phyloP scores from a whole-genome alignment of 208 protist genomes.

The Trypanosoma rangeli region DNA sequence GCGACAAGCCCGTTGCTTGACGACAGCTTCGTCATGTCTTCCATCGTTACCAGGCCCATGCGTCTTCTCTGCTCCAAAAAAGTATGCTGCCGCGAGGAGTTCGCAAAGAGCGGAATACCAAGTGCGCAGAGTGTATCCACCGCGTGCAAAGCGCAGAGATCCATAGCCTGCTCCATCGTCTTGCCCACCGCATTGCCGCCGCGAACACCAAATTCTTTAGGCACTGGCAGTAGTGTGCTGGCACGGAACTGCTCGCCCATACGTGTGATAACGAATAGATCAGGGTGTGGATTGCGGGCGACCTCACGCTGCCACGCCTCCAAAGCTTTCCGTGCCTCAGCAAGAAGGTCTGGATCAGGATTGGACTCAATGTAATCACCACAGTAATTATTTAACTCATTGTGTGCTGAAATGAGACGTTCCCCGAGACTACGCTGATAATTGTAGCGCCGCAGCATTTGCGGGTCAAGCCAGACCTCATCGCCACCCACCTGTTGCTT shows the following conservation, averaged over 20 bases:
- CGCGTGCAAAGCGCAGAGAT: slow-evolving; percentile 68
- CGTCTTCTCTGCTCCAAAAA: slow-evolving; percentile 45
- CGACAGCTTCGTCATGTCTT: slow-evolving; percentile 32
- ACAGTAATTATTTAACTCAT: slow-evolving; percentile 47
- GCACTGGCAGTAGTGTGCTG: slow-evolving; percentile 68
- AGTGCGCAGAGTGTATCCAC: slow-evolving; percentile 66
- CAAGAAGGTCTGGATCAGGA: slow-evolving; percentile 48
- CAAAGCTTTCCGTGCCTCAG: slow-evolving; percentile 50
- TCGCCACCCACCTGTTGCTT: slow-evolving; percentile 75
- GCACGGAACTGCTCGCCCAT: slow-evolving; percentile 72
- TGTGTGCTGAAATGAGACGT: slow-evolving; percentile 54
- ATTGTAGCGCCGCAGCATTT: slow-evolving; percentile 22
- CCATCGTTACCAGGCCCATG: slow-evolving; percentile 35
- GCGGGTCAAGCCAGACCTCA: slow-evolving; percentile 60
- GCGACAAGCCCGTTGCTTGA: slow-evolving; percentile 30
- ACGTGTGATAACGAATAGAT: slow-evolving; percentile 71
- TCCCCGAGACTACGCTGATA: slow-evolving; percentile 51
- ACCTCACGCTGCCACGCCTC: slow-evolving; percentile 61
- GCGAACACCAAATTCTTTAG: slow-evolving; percentile 56
- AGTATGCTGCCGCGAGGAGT: slow-evolving; percentile 37
- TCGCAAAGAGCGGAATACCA: slow-evolving; percentile 48
- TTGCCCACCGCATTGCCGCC: slow-evolving; percentile 62
- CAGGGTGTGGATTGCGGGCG: slow-evolving; percentile 54
- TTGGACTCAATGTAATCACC: slow-evolving; percentile 64
- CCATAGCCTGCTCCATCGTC: slow-evolving; percentile 55